These are phyloP conservation scores for Lathyrus sativus DNA, from an alignment of 306 rosid genomes.

Conservation along the genomic window DNA sequence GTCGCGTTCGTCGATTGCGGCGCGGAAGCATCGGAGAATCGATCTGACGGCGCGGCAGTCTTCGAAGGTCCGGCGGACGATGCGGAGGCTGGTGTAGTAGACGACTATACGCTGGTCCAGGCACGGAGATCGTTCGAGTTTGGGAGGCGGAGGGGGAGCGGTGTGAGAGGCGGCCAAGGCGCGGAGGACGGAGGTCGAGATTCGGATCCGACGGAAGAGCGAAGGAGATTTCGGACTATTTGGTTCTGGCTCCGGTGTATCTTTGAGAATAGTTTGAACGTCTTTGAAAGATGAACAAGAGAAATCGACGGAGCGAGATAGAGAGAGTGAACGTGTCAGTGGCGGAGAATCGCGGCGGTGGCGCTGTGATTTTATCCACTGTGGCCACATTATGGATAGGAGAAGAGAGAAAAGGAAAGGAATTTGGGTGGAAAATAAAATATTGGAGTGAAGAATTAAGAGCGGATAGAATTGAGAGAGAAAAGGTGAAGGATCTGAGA, in stretches of 20 bases:
- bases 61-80: constrained; percentile 80
- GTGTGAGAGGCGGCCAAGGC: constrained; percentile 41
- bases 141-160: not conserved
- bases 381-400: constrained; percentile 65
- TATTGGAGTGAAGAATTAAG: not conserved
- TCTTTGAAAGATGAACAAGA: constrained; percentile 84
- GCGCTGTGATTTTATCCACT: constrained; percentile 69
- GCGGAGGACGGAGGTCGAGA: constrained; percentile 63
- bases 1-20: constrained; percentile 79
- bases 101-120: constrained; percentile 56
- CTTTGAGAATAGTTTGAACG: constrained; percentile 56
- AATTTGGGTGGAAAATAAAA: not conserved
- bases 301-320: constrained; percentile 32
- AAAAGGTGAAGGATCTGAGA: not conserved
- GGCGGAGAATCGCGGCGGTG: constrained; percentile 44
- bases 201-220: constrained; percentile 62
- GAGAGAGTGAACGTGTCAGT: constrained; percentile 22
- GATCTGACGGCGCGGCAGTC: constrained; percentile 69
- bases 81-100: constrained; percentile 81
- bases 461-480: not conserved
- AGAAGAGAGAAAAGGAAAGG: not conserved
- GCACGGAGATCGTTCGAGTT: constrained; percentile 39
- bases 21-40: constrained; percentile 60
- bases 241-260: constrained; percentile 38
- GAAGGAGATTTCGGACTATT: constrained; percentile 56